These are phyloP conservation scores for Beauveria medogensis DNA, from an alignment of 2,329 filamentous ascomycete species.

Conservation along the genomic window DNA sequence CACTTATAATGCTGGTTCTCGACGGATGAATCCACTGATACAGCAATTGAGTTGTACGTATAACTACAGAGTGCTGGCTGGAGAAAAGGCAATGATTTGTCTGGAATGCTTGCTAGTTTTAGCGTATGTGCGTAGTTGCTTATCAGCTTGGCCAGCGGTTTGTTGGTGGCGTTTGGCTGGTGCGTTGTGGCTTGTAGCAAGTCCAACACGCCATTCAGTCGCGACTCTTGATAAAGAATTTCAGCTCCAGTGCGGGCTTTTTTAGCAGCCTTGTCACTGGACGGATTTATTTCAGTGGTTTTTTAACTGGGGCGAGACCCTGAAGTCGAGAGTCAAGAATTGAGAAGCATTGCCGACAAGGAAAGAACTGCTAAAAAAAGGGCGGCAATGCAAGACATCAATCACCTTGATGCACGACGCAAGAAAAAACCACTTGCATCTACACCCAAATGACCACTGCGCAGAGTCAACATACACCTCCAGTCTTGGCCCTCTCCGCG, in stretches of 20 bases:
- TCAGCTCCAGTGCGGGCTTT: not conserved
- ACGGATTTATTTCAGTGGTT: not conserved
- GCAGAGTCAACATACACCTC: not conserved
- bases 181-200: not conserved
- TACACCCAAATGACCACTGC: not conserved
- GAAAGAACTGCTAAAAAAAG: not conserved
- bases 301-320: not conserved
- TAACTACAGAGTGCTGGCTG: too few species aligned
- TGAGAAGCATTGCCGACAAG: not conserved
- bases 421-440: too few species aligned
- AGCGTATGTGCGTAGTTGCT: not conserved
- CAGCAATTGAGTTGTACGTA: too few species aligned
- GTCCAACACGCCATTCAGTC: not conserved
- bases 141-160: not conserved
- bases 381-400: not conserved
- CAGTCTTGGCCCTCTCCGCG: not conserved
- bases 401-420: too few species aligned
- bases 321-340: not conserved
- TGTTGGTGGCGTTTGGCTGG: not conserved
- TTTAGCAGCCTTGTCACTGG: not conserved
- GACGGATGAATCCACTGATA: too few species aligned
- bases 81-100: too few species aligned
- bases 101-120: too few species aligned
- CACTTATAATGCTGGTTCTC: too few species aligned
- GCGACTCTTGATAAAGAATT: not conserved